A percentile compares a stretch with the other conserved stretches of the same genome.
These are phyloP conservation scores for Yamadazyma trypodendri DNA, from an alignment of 1,139 yeast species.

Conservation along the genomic window DNA sequence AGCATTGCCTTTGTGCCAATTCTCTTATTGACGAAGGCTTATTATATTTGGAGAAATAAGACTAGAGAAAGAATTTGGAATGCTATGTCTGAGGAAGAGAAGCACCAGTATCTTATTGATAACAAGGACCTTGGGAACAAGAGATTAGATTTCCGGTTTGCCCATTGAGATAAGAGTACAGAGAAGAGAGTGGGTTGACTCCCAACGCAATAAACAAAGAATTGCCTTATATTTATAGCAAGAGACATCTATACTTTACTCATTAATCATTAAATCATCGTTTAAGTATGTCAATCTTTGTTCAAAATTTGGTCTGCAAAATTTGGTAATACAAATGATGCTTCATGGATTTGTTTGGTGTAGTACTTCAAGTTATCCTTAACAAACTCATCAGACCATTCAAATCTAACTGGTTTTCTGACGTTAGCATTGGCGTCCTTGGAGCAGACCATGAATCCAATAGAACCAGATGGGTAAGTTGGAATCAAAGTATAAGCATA, in stretches of 20 bases:
- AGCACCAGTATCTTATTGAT: slow-evolving; percentile 37
- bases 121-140: slow-evolving; percentile 54
- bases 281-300: slow-evolving; percentile 17
- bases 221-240: not conserved
- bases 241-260: not conserved
- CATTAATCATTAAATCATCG: slow-evolving; percentile 9
- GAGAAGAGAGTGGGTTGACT: not conserved
- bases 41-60: slow-evolving; percentile 49
- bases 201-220: not conserved
- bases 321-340: slow-evolving; percentile 84
- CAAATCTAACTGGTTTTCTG: slow-evolving; percentile 62
- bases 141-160: slow-evolving; percentile 52
- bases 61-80: slow-evolving; percentile 47
- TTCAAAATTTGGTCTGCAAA: slow-evolving; percentile 61
- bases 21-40: slow-evolving; percentile 25
- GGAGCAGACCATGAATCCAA: slow-evolving; percentile 91
- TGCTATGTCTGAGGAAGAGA: slow-evolving; percentile 46
- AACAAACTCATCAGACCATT: slow-evolving; percentile 63
- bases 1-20: slow-evolving; percentile 20
- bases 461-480: slow-evolving; percentile 91
- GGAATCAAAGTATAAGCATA: slow-evolving; percentile 89
- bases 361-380: slow-evolving; percentile 70
- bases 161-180: slow-evolving; percentile 12
- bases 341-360: slow-evolving; percentile 74
- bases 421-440: slow-evolving; percentile 68